These are phyloP conservation scores for Myxozyma nipponensis DNA, from an alignment of 805 yeast genomes.

Conservation along the genomic window DNA sequence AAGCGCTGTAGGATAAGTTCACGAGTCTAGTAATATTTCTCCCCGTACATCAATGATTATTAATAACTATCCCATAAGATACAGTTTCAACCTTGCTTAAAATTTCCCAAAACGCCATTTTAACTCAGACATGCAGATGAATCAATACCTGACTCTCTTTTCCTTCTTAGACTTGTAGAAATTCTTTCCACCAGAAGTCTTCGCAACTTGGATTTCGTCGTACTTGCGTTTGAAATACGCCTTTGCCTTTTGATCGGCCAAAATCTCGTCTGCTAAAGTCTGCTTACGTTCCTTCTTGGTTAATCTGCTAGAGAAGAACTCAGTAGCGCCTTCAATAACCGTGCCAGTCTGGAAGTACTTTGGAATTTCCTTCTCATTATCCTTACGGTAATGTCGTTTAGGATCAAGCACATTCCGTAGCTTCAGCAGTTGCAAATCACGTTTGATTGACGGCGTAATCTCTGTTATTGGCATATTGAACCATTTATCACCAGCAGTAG, in stretches of 20 bases:
- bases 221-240: constrained; percentile 83
- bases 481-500: constrained; percentile 63
- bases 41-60: too few relatives aligned
- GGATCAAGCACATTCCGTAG: constrained; percentile 93
- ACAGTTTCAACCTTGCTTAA: too few relatives aligned
- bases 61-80: too few relatives aligned
- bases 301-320: constrained; percentile 65
- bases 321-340: constrained; percentile 74
- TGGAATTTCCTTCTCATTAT: constrained; percentile 50
- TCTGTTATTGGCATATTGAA: constrained; percentile 75
- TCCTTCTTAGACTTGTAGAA: constrained; percentile 61
- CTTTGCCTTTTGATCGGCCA: constrained; percentile 65
- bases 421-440: constrained; percentile 74
- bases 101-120: too few relatives aligned
- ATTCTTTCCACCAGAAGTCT: constrained; percentile 61
- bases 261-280: constrained; percentile 76
- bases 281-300: constrained; percentile 68
- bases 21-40: too few relatives aligned
- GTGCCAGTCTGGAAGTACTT: constrained; percentile 87
- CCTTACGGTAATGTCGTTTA: constrained; percentile 77
- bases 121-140: not conserved
- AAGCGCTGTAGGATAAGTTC: too few relatives aligned
- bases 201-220: constrained; percentile 66
- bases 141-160: constrained; percentile 50
- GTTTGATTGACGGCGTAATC: constrained; percentile 62